Base-by-base conservation (phyloP, 495 filamentous ascomycete genomes). In the Mycothermus thermophilus region DNA sequence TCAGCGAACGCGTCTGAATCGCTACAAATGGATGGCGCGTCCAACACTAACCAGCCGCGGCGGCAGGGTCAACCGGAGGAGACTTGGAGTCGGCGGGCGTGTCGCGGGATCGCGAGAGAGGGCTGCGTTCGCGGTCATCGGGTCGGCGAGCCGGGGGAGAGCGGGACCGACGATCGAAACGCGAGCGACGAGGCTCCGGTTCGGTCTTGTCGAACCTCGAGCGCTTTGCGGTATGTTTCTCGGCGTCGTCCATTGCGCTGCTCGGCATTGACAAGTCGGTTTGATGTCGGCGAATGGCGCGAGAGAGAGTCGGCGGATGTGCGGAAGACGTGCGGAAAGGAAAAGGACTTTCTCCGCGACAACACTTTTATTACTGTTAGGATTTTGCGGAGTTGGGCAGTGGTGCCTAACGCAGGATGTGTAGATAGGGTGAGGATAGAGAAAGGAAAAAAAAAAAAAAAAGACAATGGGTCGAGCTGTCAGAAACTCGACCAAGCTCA, bases 121-220 rank as follows among this genome's bases (percentile, higher is more conserved):
- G 87, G 54, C 87, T 95, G 35, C 88, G 76, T 44, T 80, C 84
- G 41, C 87, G 77, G 40, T 79, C 82, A 34, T 78, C 59, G 4
- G 55, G 40, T 30, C 54, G 69, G 43, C 70, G 69, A 20, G 67
- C 63, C 5, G 79, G 71, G 2, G 84, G 86, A 3, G 86, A 93
- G 28, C 83, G 77, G 27, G 86, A 93, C 37, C 86, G 78, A 40
- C 82, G 75, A 54, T 93, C 84, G 50, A 87, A 90, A 46, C 83
- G 69, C 19, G 82, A 84, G 16, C 78, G 73, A 40, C 75, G 74
- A 20, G 73, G 73, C 44, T 86, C 81, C 5, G 82, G 75, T 47
- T 84, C 84, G 26, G 72, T 86, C 53, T 88, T 79, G 52, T 94
- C 86, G 54, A 94, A 94, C 46, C 86, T 83, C 30, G 86, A 93